Conservation (phyloP, 2,329 filamentous ascomycete species). For the Aspergillus felis region DNA sequence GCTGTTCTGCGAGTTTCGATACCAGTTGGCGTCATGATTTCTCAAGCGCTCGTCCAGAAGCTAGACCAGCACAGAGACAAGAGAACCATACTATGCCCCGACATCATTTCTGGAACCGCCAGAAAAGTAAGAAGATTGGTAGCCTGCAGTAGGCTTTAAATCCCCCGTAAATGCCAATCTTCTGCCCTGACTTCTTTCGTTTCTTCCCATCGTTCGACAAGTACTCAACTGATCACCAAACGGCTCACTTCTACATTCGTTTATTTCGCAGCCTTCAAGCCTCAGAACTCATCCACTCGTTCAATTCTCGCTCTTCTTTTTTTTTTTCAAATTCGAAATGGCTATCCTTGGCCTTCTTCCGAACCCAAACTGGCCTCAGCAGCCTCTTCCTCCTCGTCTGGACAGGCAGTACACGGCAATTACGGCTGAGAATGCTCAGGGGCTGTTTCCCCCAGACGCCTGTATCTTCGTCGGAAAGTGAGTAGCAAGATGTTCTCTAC, state of each 20-base stretch:
- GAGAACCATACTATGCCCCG: neutral
- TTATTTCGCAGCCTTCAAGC: neutral
- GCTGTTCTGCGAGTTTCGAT: neutral
- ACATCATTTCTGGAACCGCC: neutral
- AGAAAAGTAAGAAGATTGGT: neutral
- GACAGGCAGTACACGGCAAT: slow-evolving; percentile 27
- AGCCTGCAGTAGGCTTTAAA: neutral
- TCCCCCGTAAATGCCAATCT: neutral
- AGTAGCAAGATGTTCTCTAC: slow-evolving; percentile 7
- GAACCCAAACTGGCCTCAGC: neutral
- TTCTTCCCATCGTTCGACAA: neutral
- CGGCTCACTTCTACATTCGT: neutral
- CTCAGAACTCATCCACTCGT: neutral
- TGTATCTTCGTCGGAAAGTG: slow-evolving; percentile 41
- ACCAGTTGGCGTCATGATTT: neutral
- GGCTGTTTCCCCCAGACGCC: slow-evolving; percentile 33
- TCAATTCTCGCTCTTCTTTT: neutral
- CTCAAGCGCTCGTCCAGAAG: neutral
- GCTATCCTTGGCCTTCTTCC: neutral
- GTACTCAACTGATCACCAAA: neutral
- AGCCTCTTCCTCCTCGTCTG: slow-evolving; percentile 13
- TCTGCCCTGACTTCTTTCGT: neutral
- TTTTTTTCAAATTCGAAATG: neutral
- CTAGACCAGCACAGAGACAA: neutral
- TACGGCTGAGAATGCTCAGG: slow-evolving; percentile 33